Evolutionary conservation across 257 asterid species (phyloP).

Genomic region (Orobanche coerulescens): DNA sequence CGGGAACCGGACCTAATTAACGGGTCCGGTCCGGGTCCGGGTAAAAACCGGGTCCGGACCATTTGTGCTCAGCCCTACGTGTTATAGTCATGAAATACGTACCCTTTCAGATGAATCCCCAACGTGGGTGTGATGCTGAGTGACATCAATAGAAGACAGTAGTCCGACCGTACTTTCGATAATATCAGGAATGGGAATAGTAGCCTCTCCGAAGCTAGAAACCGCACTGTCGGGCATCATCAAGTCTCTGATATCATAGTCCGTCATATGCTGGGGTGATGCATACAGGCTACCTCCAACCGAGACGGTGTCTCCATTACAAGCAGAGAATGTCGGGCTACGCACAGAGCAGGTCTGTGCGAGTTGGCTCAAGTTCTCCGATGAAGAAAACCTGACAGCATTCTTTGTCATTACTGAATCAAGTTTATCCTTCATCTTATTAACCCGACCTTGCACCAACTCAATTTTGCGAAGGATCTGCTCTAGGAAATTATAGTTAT

Average conservation of each 20-base stretch:
- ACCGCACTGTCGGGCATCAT: constrained; percentile 46
- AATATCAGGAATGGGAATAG: constrained; percentile 58
- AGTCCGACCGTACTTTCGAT: constrained; percentile 76
- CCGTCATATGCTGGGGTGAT: constrained; percentile 36
- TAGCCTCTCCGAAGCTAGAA: constrained; percentile 58
- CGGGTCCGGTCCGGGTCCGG: no score
- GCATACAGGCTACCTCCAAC: constrained; percentile 35
- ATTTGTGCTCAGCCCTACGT: no score
- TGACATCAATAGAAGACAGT: constrained; percentile 59
- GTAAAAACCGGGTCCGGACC: no score
- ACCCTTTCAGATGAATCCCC: constrained; percentile 80
- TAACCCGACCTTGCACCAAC: constrained; percentile 49
- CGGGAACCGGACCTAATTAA: no score
- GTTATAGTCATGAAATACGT: no score
- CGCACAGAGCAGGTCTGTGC: constrained; percentile 48
- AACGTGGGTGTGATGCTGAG: constrained; percentile 45
- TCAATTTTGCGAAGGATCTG: constrained; percentile 66
- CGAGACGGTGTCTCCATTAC: constrained; percentile 55
- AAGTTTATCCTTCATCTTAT: constrained; percentile 57
- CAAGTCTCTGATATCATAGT: constrained; percentile 50
- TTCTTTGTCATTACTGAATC: constrained; percentile 51
- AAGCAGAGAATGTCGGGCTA: constrained; percentile 70
- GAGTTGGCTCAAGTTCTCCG: constrained; percentile 73
- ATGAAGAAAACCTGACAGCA: constrained; percentile 70
- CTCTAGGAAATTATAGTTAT: constrained; percentile 36